Percentiles rank a stretch among this genome's conserved stretches.
phyloP scores from a whole-genome alignment of 2,329 filamentous ascomycete genomes.

The Hirsutella rhossiliensis region DNA sequence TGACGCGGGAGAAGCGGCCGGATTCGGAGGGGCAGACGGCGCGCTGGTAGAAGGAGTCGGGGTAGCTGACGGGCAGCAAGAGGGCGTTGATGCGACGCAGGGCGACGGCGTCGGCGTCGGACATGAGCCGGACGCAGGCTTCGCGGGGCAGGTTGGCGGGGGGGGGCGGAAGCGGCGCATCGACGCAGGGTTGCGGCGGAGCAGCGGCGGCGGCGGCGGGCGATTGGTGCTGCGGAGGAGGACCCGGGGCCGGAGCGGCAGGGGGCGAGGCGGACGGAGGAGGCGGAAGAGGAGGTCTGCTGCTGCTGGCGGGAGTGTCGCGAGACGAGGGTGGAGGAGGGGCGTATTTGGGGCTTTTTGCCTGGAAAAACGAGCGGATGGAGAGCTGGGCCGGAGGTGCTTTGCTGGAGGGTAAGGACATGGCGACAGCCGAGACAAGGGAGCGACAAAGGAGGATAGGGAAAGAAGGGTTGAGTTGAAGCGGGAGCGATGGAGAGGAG shows the following conservation, averaged over 20 bases:
- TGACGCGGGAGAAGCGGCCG: constrained; percentile 45
- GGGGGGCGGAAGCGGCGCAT: constrained; percentile 9
- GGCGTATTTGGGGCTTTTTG: constrained; percentile 26
- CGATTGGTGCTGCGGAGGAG: constrained; percentile 13
- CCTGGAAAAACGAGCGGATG: constrained; percentile 51
- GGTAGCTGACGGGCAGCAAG: constrained; percentile 51
- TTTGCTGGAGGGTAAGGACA: constrained; percentile 26
- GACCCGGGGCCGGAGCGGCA: constrained; percentile 8
- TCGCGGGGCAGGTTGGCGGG: constrained; percentile 28
- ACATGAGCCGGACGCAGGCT: constrained; percentile 40
- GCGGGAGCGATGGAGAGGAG: background rate
- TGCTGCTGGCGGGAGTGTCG: constrained; percentile 2
- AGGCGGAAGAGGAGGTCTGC: constrained; percentile 14
- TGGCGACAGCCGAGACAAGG: constrained; percentile 9
- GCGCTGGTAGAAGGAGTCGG: constrained; percentile 49
- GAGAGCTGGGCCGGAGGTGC: constrained; percentile 35
- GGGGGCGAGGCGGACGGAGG: constrained; percentile 7
- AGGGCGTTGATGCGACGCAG: constrained; percentile 54
- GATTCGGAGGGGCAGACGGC: constrained; percentile 36
- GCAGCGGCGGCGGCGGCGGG: constrained; percentile 2
- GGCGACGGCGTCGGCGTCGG: constrained; percentile 38
- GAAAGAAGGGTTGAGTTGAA: background rate
- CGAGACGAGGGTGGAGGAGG: constrained; percentile 17
- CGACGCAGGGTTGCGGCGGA: constrained; percentile 11
- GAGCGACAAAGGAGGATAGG: background rate